phyloP scores from a whole-genome alignment of 2,329 filamentous ascomycete species.

The Stagonosporopsis tanaceti region DNA sequence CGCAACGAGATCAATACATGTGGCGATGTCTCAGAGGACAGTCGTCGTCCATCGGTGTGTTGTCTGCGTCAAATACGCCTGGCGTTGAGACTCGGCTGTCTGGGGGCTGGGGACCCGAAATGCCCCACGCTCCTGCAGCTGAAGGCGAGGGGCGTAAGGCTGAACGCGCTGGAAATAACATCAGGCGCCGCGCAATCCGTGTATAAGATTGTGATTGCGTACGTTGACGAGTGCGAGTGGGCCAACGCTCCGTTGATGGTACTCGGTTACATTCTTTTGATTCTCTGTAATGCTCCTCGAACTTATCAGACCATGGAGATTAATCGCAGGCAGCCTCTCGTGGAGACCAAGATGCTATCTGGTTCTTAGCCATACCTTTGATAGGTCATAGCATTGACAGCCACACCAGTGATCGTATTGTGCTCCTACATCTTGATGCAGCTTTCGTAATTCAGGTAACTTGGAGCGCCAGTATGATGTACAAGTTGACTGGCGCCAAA shows the following conservation, averaged over 20 bases:
- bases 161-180: conserved; percentile 8
- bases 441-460: neutral
- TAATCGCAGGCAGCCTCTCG: conserved; percentile 1
- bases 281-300: neutral
- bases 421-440: neutral
- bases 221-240: neutral
- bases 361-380: neutral
- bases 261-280: neutral
- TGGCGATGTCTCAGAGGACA: conserved; percentile 1
- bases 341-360: conserved; percentile 2
- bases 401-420: neutral
- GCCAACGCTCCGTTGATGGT: neutral
- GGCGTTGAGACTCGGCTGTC: neutral
- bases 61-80: neutral
- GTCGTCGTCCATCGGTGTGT: neutral
- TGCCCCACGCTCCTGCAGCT: conserved; percentile 5
- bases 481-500: neutral
- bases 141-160: conserved; percentile 13
- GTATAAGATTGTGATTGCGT: neutral
- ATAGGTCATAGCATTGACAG: neutral
- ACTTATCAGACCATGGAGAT: neutral
- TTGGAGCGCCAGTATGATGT: neutral
- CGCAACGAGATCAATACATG: neutral
- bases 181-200: conserved; percentile 6
- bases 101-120: conserved; percentile 1